Conservation (phyloP, 306 rosid species). For the Trifolium subterraneum region DNA sequence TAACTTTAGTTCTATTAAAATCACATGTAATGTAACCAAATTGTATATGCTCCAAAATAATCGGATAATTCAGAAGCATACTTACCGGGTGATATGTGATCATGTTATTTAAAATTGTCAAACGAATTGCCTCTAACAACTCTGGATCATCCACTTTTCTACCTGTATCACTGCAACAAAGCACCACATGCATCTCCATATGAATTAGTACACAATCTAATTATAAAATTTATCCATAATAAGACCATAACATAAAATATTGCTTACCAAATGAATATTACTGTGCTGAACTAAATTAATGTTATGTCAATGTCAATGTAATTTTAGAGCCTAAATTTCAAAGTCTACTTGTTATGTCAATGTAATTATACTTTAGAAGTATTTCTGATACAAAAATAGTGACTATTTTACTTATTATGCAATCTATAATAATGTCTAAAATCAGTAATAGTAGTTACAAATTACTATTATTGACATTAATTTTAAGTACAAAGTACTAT, state of each 20-base stretch:
- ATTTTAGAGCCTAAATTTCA: too few species aligned
- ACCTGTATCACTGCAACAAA: constrained; percentile 83
- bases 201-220: neutral
- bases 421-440: neutral
- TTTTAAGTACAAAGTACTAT: too few species aligned
- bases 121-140: constrained; percentile 93
- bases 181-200: constrained; percentile 34
- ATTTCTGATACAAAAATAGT: neutral
- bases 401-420: neutral
- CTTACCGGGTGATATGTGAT: constrained; percentile 91
- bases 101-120: constrained; percentile 89
- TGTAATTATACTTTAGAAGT: neutral
- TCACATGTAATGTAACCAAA: constrained; percentile 9
- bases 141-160: constrained; percentile 96
- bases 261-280: too few species aligned
- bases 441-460: neutral
- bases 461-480: too few species aligned
- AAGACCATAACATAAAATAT: too few species aligned
- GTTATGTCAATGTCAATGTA: too few species aligned
- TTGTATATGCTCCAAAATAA: neutral
- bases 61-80: constrained; percentile 23
- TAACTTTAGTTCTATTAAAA: neutral
- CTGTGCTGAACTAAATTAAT: too few species aligned
- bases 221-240: neutral
- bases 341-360: too few species aligned